These are phyloP conservation scores for Botrytis pseudocinerea DNA, from an alignment of 2,329 filamentous ascomycete species.

Conservation along the genomic window DNA sequence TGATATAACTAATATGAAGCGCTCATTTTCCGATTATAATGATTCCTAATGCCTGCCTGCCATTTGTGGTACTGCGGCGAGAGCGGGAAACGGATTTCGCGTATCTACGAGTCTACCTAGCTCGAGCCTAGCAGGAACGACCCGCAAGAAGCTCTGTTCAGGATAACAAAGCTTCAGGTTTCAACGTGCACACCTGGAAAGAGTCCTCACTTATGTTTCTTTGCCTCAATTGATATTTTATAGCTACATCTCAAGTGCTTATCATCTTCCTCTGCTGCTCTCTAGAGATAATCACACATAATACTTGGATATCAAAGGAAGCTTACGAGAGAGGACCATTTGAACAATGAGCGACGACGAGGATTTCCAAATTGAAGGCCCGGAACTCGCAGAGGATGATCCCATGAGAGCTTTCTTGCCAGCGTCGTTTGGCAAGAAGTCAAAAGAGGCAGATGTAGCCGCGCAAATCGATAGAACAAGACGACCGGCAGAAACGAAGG, in stretches of 20 bases:
- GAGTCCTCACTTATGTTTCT: neutral
- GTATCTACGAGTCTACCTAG: conserved; percentile 5
- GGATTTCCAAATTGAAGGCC: conserved; percentile 57
- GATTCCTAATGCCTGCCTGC: neutral
- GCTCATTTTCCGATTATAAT: neutral
- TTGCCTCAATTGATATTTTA: neutral
- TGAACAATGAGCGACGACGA: conserved; percentile 59
- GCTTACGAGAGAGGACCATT: neutral
- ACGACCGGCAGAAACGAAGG: conserved; percentile 50
- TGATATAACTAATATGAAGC: neutral
- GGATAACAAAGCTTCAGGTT: neutral
- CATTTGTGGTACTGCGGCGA: neutral
- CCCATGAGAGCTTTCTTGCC: conserved; percentile 78
- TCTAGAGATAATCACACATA: neutral
- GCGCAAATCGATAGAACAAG: conserved; percentile 81
- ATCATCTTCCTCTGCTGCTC: neutral
- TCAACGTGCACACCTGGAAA: neutral
- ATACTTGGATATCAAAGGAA: neutral
- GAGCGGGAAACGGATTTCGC: conserved; percentile 1
- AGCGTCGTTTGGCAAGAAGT: conserved; percentile 80
- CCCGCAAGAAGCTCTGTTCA: conserved; percentile 2
- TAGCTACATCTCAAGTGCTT: neutral
- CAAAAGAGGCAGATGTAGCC: conserved; percentile 69
- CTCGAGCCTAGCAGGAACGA: neutral
- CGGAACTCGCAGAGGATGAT: conserved; percentile 61